Conservation (phyloP, 208 protist species). For the Naegleria fowleri region DNA sequence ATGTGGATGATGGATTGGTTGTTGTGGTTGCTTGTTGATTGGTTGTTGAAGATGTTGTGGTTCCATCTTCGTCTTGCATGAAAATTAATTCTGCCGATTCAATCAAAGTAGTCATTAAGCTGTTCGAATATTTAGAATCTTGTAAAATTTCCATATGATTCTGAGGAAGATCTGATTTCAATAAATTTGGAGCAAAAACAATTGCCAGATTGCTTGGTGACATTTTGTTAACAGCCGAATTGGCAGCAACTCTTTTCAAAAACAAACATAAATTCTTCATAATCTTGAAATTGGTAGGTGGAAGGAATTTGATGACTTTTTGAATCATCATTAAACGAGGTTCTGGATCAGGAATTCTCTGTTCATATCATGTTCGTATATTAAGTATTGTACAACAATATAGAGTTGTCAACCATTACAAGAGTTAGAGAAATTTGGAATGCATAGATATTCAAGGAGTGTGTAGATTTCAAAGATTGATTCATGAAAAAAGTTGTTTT, state of each 20-base stretch:
- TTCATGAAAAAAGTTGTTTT: too few relatives aligned
- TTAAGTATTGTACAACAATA: too few relatives aligned
- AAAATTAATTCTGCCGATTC: background rate
- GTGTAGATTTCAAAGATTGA: too few relatives aligned
- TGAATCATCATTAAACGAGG: background rate
- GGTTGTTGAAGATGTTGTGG: background rate
- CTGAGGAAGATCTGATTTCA: slow-evolving; percentile 3
- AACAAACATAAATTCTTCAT: background rate
- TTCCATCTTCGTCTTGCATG: background rate
- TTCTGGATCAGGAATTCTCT: background rate
- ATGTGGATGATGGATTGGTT: background rate
- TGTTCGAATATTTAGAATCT: background rate
- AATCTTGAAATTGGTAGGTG: background rate
- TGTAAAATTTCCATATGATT: background rate
- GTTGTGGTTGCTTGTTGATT: background rate
- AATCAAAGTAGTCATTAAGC: background rate
- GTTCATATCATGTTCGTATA: too few relatives aligned
- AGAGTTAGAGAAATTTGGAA: too few relatives aligned
- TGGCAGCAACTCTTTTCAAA: background rate
- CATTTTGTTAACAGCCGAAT: background rate
- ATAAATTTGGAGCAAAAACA: slow-evolving; percentile 26
- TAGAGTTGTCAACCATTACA: too few relatives aligned
- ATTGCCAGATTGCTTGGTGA: background rate
- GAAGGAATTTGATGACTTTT: background rate
- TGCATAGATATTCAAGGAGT: too few relatives aligned